phyloP scores from a whole-genome alignment of 2,329 filamentous ascomycete species.

The Botrytis galanthina region DNA sequence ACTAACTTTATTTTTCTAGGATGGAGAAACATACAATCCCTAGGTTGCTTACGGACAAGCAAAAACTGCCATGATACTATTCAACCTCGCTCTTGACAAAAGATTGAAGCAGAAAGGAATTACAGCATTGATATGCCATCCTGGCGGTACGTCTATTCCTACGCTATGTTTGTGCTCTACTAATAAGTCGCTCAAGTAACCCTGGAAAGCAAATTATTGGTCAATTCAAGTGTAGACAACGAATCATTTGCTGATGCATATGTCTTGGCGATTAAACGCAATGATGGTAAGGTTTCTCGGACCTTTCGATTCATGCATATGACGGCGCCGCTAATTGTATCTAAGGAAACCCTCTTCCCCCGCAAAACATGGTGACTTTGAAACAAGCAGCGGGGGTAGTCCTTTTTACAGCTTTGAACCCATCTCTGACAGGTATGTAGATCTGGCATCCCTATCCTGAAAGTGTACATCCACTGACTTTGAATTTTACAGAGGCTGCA shows the following conservation, averaged over 20 bases:
- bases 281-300: not conserved
- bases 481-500: not conserved
- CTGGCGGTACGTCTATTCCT: not conserved
- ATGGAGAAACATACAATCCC: conserved; percentile 37
- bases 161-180: not conserved
- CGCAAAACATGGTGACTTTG: conserved; percentile 1
- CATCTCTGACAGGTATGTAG: not conserved
- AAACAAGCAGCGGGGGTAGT: conserved; percentile 3
- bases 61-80: conserved; percentile 42
- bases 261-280: not conserved
- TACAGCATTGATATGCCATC: not conserved
- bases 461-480: not conserved
- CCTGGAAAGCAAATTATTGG: not conserved
- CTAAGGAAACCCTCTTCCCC: not conserved
- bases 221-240: not conserved
- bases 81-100: conserved; percentile 21
- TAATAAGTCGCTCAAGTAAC: not conserved
- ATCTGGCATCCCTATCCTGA: not conserved
- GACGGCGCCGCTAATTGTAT: not conserved
- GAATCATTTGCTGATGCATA: not conserved
- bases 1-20: conserved; percentile 4
- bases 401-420: not conserved
- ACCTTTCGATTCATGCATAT: fast-evolving
- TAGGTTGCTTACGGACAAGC: conserved; percentile 41
- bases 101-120: not conserved